These are phyloP conservation scores for Euphorbia lathyris DNA, from an alignment of 345 rosid genomes.

Conservation along the genomic window DNA sequence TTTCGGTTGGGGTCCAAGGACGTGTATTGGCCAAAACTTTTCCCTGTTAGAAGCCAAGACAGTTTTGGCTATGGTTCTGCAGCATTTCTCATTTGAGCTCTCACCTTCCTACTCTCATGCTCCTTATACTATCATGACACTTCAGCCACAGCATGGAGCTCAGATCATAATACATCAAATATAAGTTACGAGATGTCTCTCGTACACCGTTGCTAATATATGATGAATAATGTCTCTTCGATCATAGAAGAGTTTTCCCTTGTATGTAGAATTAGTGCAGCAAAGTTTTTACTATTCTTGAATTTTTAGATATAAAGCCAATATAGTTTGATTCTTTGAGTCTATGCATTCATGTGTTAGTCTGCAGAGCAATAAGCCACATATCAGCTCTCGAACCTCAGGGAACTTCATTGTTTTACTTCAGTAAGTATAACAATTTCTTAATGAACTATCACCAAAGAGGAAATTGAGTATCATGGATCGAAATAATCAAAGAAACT, in stretches of 20 bases:
- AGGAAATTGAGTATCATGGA: background rate
- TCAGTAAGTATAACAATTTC: background rate
- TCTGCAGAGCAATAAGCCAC: background rate
- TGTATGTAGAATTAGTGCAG: background rate
- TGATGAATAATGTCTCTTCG: background rate
- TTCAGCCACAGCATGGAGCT: slow-evolving; percentile 56
- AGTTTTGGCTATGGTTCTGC: slow-evolving; percentile 51
- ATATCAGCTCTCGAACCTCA: background rate
- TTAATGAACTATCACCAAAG: background rate
- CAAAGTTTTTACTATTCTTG: background rate
- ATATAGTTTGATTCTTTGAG: background rate
- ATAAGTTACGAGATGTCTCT: background rate
- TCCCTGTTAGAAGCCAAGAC: slow-evolving; percentile 54
- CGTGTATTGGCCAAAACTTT: slow-evolving; percentile 44
- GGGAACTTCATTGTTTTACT: background rate
- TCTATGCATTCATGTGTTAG: background rate
- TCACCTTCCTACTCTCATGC: slow-evolving; percentile 54
- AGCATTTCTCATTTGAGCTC: slow-evolving; percentile 38
- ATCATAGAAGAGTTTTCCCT: background rate
- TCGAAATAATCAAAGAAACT: background rate
- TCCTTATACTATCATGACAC: slow-evolving; percentile 40
- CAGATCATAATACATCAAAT: slow-evolving; percentile 36
- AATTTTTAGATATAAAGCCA: background rate
- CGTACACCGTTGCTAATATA: background rate
- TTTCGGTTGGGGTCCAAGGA: slow-evolving; percentile 47